Base-by-base conservation (phyloP, 306 rosid species). In the Potentilla sterilis region DNA sequence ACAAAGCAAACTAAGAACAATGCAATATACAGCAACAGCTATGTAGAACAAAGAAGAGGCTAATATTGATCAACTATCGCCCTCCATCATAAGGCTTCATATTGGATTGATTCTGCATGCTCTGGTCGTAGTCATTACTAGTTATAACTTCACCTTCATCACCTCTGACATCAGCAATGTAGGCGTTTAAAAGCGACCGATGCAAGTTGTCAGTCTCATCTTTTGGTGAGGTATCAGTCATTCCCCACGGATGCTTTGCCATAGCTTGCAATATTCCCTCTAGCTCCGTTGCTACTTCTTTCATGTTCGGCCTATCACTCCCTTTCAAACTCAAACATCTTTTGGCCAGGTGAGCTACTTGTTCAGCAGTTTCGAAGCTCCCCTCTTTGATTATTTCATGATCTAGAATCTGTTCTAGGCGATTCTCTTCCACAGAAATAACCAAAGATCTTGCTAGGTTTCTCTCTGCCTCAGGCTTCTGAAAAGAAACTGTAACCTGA, bases 291-390 rank as follows among this genome's bases (percentile, higher is more conserved):
- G 66, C 52, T 6, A 76, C 74, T 52, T 76, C 79, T 55, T 0
- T 21, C 62, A 55, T 55, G 32, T 32, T 21, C 7, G 62, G 62
- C 62, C 62, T 55, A 9, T 41, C 15, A 1, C 11, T 42, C 35
- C 79, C 79, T 41, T 66, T 76, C 8, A 15, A 0, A 64, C 79
- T 67, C 1, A 76, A 76, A 76, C 79, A 76, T 28, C 42, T n/a
- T 18, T 21, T 15, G 2, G 67, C 38, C 0, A 75, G 65, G 3
- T 11, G 9, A 2, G 65, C 73, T 0, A 75, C 79, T n/a, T 75
- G 40, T 14, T 6, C 11, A 0, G 68, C 9, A 12, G 13, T 61
- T 22, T 51, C 75, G 0, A 19, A 9, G 19, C 21, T 32, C 2
- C 47, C 16, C 2, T 70, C 75, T 2, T 62, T 62, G n/a, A 21